Base-by-base conservation (phyloP, 2,329 filamentous ascomycete species). In the Pseudogymnoascus sp. region DNA sequence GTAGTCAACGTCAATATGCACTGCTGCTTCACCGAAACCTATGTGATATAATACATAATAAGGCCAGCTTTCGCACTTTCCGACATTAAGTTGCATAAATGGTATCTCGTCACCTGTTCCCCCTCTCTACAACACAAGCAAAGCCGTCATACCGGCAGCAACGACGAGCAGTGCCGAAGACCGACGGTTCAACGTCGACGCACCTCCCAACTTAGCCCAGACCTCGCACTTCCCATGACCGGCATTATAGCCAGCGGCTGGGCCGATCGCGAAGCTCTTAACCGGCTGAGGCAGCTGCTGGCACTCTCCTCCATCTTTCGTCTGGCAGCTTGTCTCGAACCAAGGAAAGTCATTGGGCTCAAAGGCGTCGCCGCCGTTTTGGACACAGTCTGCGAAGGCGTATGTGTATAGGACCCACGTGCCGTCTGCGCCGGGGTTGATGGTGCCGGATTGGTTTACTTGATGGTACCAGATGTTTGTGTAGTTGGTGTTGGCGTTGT, bases 281-380 rank as follows among this genome's bases (percentile, higher is more conserved):
- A 54, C 48, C 48, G 48, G 13, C 48, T 54, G 48, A 54, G 48
- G 48, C 14, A 54, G 14, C 14, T 54, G 48, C 6, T 31, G 48
- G 48, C 48, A 54, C 14, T 54, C 14, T 6, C 48, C 48, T 1
- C 25, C 48, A 5, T 54, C 48, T 11, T 54, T 28, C 16, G 48
- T 54, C 23, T 54, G 48, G n/a, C 48, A 54, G 25, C 48, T 54
- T 28, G 48, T 54, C 48, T 54, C 48, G 48, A 54, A 54, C 48
- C 48, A 54, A 7, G 48, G 48, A n/a, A 31, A 54, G 48, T 54
- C 48, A 5, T 31, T 16, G 25, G 5, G 48, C 2, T 16, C 25
- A 16, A 31, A 54, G 23, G 48, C 48, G n/a, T 54, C 48, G 23
- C 23, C 48, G 23, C 48, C 23, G 14, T 54, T 54, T 54, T 54